Percentiles rank a stretch among this genome's conserved stretches.
Conservation (phyloP, 768 basidiomycete species). For the Xerocomus spinulosus region DNA sequence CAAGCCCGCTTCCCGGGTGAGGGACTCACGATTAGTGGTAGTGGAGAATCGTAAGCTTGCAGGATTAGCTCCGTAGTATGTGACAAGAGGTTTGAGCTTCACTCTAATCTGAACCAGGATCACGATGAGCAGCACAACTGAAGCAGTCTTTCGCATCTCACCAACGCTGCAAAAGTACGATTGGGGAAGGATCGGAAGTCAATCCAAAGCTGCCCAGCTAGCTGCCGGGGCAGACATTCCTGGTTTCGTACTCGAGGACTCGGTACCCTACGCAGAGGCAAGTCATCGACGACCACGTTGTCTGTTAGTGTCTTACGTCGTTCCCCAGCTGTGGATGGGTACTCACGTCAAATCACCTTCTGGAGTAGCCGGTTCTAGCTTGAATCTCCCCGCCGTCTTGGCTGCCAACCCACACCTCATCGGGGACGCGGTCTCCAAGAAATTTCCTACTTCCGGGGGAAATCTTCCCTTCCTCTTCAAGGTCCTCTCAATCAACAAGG, state of each 20-base stretch:
- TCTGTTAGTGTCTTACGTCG: conserved; percentile 2
- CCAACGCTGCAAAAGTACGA: conserved; percentile 90
- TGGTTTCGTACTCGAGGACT: conserved; percentile 63
- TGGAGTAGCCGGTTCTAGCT: conserved; percentile 42
- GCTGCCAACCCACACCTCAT: conserved; percentile 64
- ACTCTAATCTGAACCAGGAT: not conserved
- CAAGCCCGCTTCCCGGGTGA: too few relatives aligned
- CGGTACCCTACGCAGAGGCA: conserved; percentile 90
- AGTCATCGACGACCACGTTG: conserved; percentile 17
- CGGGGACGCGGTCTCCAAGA: conserved; percentile 49
- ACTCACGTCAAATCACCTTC: conserved; percentile 82
- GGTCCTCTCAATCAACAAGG: conserved; percentile 84
- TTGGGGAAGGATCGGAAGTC: conserved; percentile 85
- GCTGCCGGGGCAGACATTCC: conserved; percentile 57
- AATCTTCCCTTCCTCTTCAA: conserved; percentile 92
- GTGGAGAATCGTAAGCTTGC: too few relatives aligned
- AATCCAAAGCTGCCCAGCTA: conserved; percentile 86
- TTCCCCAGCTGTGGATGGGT: conserved; percentile 92
- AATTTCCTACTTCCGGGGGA: conserved; percentile 53
- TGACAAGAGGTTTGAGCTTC: not conserved
- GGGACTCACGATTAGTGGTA: too few relatives aligned
- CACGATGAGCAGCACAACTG: conserved; percentile 23
- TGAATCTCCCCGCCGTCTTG: conserved; percentile 56
- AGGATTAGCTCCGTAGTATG: too few relatives aligned
- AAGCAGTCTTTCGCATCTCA: conserved; percentile 67